A percentile compares a stretch with the other conserved stretches of the same genome.
Conservation (phyloP, 2,329 filamentous ascomycete species). For the Aspergillus nomiae region DNA sequence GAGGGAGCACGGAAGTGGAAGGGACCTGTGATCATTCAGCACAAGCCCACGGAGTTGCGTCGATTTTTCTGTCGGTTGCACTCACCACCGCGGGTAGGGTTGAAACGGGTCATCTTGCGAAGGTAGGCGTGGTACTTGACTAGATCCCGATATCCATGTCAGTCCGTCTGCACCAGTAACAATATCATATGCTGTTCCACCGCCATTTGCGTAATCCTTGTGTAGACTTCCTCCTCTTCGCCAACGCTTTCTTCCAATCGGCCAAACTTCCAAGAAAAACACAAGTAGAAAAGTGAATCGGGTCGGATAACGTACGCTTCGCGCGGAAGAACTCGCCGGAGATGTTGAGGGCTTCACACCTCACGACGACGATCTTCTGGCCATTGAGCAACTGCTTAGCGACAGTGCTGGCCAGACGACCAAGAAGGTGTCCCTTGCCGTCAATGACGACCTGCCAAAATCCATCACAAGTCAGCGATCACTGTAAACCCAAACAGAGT, state of each 20-base stretch:
- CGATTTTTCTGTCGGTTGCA: slow-evolving; percentile 22
- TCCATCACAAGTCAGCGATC: slow-evolving; percentile 47
- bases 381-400: slow-evolving; percentile 99
- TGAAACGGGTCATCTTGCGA: slow-evolving; percentile 99
- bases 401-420: slow-evolving; percentile 95
- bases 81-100: slow-evolving; percentile 97
- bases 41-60: slow-evolving; percentile 1
- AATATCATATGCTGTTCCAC: slow-evolving; percentile 2
- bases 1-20: slow-evolving; percentile 99
- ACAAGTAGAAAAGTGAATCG: slow-evolving; percentile 14
- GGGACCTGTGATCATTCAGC: slow-evolving; percentile 64
- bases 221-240: slow-evolving; percentile 11
- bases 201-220: slow-evolving; percentile 2
- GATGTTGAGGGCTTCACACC: slow-evolving; percentile 99
- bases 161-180: slow-evolving; percentile 38
- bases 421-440: slow-evolving; percentile 99
- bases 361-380: slow-evolving; percentile 99
- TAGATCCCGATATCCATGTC: slow-evolving; percentile 55
- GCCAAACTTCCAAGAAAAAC: slow-evolving; percentile 8
- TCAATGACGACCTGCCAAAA: slow-evolving; percentile 86
- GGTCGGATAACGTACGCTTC: slow-evolving; percentile 80
- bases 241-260: slow-evolving; percentile 3
- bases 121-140: slow-evolving; percentile 99
- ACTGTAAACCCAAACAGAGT: neutral
- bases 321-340: slow-evolving; percentile 99